phyloP scores from a whole-genome alignment of 1,284 basidiomycete genomes.

The Amylostereum chailletii region DNA sequence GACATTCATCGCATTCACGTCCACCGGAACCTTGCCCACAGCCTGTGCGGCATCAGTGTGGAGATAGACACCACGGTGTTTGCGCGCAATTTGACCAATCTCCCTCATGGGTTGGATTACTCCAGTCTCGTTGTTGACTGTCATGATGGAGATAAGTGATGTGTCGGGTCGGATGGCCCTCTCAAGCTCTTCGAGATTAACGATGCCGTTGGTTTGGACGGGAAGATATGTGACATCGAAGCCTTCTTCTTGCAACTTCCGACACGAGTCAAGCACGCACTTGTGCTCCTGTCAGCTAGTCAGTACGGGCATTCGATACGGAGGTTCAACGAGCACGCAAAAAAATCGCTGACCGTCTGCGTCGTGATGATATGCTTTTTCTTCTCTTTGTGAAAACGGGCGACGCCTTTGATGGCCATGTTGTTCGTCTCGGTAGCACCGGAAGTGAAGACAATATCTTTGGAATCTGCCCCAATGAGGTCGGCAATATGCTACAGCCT shows the following conservation, averaged over 20 bases:
- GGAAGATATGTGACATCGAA: constrained; percentile 98
- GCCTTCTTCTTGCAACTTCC: constrained; percentile 91
- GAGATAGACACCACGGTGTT: constrained; percentile 86
- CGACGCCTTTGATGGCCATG: constrained; percentile 96
- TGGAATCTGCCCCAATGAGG: constrained; percentile 89
- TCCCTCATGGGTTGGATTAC: constrained; percentile 97
- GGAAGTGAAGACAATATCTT: constrained; percentile 97
- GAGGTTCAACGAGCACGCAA: neutral
- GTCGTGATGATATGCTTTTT: constrained; percentile 88
- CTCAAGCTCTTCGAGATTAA: constrained; percentile 73
- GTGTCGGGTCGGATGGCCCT: constrained; percentile 83
- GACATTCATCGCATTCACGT: constrained; percentile 94
- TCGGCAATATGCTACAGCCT: constrained; percentile 70
- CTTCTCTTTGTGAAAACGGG: constrained; percentile 87
- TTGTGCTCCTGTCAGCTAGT: constrained; percentile 80
- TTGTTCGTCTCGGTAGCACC: constrained; percentile 99
- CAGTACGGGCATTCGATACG: neutral
- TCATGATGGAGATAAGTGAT: constrained; percentile 91
- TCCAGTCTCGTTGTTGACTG: constrained; percentile 99
- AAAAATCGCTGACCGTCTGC: constrained; percentile 55
- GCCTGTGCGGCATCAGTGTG: constrained; percentile 99
- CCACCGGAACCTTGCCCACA: constrained; percentile 82
- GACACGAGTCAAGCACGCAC: constrained; percentile 97
- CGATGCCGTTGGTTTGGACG: constrained; percentile 80
- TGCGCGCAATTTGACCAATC: constrained; percentile 80